phyloP scores from a whole-genome alignment of 345 rosid genomes.

The Lepidium sativum region DNA sequence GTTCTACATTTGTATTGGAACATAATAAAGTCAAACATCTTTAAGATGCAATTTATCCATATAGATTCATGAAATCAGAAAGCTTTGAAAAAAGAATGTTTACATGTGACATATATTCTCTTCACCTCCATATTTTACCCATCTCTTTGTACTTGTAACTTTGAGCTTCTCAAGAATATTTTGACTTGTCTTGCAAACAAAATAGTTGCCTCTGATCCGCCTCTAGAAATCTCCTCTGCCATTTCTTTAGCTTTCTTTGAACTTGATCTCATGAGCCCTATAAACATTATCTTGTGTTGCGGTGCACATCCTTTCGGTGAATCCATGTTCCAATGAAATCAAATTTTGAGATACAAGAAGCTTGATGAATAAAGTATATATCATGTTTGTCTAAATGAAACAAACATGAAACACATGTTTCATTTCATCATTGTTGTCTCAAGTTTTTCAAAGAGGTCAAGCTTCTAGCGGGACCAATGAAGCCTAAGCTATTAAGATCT shows the following conservation, averaged over 20 bases:
- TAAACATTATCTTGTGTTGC: constrained; percentile 64
- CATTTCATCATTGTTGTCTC: constrained; percentile 62
- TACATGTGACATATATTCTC: constrained; percentile 57
- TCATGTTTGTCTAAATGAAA: background rate
- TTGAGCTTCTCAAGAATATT: constrained; percentile 44
- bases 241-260: constrained; percentile 43
- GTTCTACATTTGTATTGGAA: too few relatives aligned
- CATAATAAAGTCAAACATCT: too few relatives aligned
- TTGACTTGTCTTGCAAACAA: constrained; percentile 45
- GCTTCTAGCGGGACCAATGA: constrained; percentile 55
- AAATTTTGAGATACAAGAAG: background rate
- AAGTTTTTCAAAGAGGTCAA: constrained; percentile 61
- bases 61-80: too few relatives aligned
- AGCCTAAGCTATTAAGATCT: constrained; percentile 56
- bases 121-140: constrained; percentile 56
- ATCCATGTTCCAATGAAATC: constrained; percentile 45
- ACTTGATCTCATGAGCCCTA: constrained; percentile 55
- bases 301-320: constrained; percentile 96
- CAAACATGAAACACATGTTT: background rate
- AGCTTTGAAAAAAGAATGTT: too few relatives aligned
- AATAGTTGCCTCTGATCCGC: constrained; percentile 67
- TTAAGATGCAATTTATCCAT: too few relatives aligned
- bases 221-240: constrained; percentile 66
- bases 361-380: background rate
- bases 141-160: constrained; percentile 25